These are phyloP conservation scores for Elasticomyces elasticus DNA, from an alignment of 495 filamentous ascomycete species.

Conservation along the genomic window DNA sequence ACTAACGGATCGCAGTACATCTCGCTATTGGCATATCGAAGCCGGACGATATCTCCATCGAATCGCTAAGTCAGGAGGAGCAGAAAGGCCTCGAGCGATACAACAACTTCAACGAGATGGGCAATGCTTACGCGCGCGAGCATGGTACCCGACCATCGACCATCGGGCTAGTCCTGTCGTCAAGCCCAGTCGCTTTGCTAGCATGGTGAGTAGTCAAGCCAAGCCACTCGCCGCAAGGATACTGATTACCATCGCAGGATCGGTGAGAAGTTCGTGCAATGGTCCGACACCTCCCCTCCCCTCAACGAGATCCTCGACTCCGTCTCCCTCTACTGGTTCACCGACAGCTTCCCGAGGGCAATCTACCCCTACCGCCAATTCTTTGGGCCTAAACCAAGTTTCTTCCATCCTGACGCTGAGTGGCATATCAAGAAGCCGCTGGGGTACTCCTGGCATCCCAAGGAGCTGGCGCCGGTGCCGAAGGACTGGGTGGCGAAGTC, in stretches of 20 bases:
- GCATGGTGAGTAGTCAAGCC: conserved; percentile 49
- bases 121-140: conserved; percentile 44
- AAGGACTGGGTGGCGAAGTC: conserved; percentile 41
- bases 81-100: conserved; percentile 20
- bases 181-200: conserved; percentile 52
- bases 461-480: conserved; percentile 44
- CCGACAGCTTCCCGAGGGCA: conserved; percentile 44
- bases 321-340: conserved; percentile 58
- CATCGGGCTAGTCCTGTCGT: conserved; percentile 48
- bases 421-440: conserved; percentile 45
- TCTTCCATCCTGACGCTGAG: conserved; percentile 25
- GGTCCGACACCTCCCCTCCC: conserved; percentile 46
- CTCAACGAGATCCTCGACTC: conserved; percentile 47
- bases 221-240: neutral
- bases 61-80: conserved; percentile 10
- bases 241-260: conserved; percentile 35
- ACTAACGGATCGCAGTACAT: neutral
- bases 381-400: conserved; percentile 21
- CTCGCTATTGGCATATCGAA: neutral
- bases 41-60: neutral
- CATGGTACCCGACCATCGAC: conserved; percentile 54
- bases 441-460: conserved; percentile 48
- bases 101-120: conserved; percentile 31
- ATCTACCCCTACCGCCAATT: conserved; percentile 47
- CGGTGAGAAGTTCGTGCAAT: conserved; percentile 58